Percentiles rank a stretch among this genome's conserved stretches.
phyloP scores from a whole-genome alignment of 345 rosid species.

The Cardamine occulta region DNA sequence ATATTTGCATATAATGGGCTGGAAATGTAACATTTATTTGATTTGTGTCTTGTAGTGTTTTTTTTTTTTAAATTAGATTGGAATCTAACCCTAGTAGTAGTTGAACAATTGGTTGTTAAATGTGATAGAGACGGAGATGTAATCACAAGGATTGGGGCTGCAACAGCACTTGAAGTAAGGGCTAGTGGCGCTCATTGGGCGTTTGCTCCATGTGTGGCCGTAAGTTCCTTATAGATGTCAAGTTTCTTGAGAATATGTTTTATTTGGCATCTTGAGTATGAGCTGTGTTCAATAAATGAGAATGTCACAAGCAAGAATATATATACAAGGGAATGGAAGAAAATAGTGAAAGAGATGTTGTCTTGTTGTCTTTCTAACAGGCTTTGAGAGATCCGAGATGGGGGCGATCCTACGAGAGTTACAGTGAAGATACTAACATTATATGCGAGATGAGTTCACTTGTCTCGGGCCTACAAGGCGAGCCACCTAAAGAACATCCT shows the following conservation, averaged over 20 bases:
- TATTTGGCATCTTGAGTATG: not conserved
- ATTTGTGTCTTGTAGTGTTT: not conserved
- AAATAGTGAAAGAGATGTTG: not conserved
- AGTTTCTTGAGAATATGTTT: not conserved
- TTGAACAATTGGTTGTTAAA: conserved; percentile 5
- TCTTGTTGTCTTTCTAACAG: not conserved
- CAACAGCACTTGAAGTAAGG: too few species aligned
- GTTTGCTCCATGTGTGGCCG: not conserved
- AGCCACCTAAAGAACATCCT: conserved; percentile 52
- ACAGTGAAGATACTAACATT: conserved; percentile 63
- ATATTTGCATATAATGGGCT: not conserved
- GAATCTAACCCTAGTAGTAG: not conserved
- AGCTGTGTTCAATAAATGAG: conserved; percentile 8
- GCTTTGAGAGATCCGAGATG: conserved; percentile 75
- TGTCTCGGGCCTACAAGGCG: conserved; percentile 80
- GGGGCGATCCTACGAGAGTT: conserved; percentile 91
- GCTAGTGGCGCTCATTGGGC: not conserved
- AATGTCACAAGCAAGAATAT: not conserved
- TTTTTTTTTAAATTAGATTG: not conserved
- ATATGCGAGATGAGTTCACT: conserved; percentile 67
- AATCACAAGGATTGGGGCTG: conserved; percentile 61
- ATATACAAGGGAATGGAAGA: not conserved
- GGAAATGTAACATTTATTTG: not conserved
- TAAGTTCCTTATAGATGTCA: not conserved
- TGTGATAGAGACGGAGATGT: conserved; percentile 63